Base-by-base conservation (phyloP, 495 filamentous ascomycete genomes). In the Annulohypoxylon nitens region DNA sequence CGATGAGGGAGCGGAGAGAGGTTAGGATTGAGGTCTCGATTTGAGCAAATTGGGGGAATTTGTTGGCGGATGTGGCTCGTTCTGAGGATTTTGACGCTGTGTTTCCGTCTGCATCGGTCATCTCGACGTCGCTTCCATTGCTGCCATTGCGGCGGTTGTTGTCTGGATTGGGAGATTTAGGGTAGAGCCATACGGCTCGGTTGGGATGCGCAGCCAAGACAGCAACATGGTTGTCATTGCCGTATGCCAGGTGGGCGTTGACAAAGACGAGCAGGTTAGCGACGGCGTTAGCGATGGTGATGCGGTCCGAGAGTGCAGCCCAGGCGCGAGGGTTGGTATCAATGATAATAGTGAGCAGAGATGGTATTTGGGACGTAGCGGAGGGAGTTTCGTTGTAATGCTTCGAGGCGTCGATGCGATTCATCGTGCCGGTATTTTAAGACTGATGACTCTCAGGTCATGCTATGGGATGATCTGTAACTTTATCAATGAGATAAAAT, bases 241-340 rank as follows among this genome's bases (percentile, higher is more conserved):
- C 95, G 82, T 93, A 93, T 70, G 96, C 92, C 5, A 99, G 88
- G 78, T 99, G 96, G 65, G 94, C 93, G 78, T 99, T 97, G 80
- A 98, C 90, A 83, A 98, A 98, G 84, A 98, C 90, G 76, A 97
- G 91, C 69, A 98, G 87, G 83, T 93, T 96, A 59, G 97, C 91
- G 64, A 99, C 85, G 62, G 92, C 93, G 74, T 91, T 91, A 61
- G 92, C 90, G 69, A 98, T 87, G 34, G 96, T 88, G n/a, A 99
- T 91, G 4, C 87, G 89, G 67, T 89, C 80, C 71, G 88, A 81
- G 65, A 98, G 88, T 54, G 92, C 85, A 3, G 92, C 89, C 96
- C 96, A 99, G 78, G 96, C 94, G 74, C 92, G 92, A 1, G 96
- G 97, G 78, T 98, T 98, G 47, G 96, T 97, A 83, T 99, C 96